Evolutionary conservation across 116 monocot species (phyloP), one percentile per base, ranked within the genome.

Genomic region (Papilionanthe hybrid): DNA sequence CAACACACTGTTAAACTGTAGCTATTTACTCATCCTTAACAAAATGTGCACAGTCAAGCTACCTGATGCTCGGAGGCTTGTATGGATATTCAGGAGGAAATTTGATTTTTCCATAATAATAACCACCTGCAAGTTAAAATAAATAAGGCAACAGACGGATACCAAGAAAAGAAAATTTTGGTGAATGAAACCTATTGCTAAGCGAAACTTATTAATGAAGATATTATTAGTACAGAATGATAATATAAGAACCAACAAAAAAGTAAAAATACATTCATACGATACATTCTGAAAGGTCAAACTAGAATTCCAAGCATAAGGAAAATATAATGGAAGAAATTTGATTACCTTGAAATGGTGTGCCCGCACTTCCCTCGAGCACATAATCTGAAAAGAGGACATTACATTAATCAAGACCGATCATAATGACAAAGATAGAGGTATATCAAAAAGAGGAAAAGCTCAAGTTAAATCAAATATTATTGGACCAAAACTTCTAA

Each of bases 51-150:
- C 32, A n/a, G 22, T 19, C 8, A 73, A 73, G 20, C 44, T 90
- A 99, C 99, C 95, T 95, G 79, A 99, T 99, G 77, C 99, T 95
- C 55, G 99, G 99, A 79, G 99, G 99, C 78, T 99, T 99, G 85
- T 84, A 95, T 72, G 99, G 99, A 89, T 95, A 99, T 53, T 99
- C 99, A 55, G 89, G 85, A 79, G 99, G 95, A 85, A 99, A 99
- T 76, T 95, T 99, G 79, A 99, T 92, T 83, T 95, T 99, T 72
- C 99, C 99, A 86, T 95, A 95, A 76, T 95, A 99, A 90, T 78
- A 92, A 66, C 99, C 99, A 90, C 95, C 99, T 99, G 78, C 72
- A 86, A 15, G 20, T 47, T 50, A 56, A 77, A 55, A 72, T 55
- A 23, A 27, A 25, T 22, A 43, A 42, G 48, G 42, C 32, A 32